phyloP scores from a whole-genome alignment of 768 basidiomycete genomes.

The Mycena indigotica region DNA sequence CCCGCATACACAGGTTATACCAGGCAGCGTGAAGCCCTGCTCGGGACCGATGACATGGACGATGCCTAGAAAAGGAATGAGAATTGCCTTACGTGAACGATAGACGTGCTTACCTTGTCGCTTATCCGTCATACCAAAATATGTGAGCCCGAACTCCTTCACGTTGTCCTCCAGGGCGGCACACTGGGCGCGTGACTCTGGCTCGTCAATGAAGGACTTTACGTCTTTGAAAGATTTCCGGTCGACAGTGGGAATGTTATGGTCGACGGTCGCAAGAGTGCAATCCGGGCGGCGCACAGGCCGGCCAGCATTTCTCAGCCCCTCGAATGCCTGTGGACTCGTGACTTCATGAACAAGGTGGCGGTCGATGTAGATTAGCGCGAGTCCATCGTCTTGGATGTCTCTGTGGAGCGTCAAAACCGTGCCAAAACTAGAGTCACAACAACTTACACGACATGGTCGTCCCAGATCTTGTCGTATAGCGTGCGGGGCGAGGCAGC shows the following conservation, averaged over 20 bases:
- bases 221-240: slow-evolving; percentile 76
- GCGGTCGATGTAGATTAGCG: slow-evolving; percentile 81
- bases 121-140: slow-evolving; percentile 88
- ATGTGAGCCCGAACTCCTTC: slow-evolving; percentile 88
- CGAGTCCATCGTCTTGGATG: slow-evolving; percentile 72
- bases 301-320: slow-evolving; percentile 77
- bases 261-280: slow-evolving; percentile 87
- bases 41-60: slow-evolving; percentile 92
- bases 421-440: slow-evolving; percentile 9
- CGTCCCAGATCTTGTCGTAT: slow-evolving; percentile 98
- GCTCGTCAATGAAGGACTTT: slow-evolving; percentile 75
- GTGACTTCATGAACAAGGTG: slow-evolving; percentile 88
- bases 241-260: slow-evolving; percentile 78
- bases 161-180: slow-evolving; percentile 86
- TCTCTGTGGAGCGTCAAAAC: slow-evolving; percentile 48
- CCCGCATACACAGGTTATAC: slow-evolving; percentile 85
- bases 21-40: slow-evolving; percentile 89
- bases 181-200: slow-evolving; percentile 84
- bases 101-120: slow-evolving; percentile 64
- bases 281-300: slow-evolving; percentile 84
- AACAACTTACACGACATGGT: slow-evolving; percentile 84
- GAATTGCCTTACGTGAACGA: background rate
- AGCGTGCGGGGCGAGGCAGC: slow-evolving; percentile 67
- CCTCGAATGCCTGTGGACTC: slow-evolving; percentile 91
- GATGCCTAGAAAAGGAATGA: slow-evolving; percentile 51